Evolutionary conservation across 1,139 yeast species (phyloP), one percentile per base, ranked within the genome.

Genomic region (Kodamaea fungicola): DNA sequence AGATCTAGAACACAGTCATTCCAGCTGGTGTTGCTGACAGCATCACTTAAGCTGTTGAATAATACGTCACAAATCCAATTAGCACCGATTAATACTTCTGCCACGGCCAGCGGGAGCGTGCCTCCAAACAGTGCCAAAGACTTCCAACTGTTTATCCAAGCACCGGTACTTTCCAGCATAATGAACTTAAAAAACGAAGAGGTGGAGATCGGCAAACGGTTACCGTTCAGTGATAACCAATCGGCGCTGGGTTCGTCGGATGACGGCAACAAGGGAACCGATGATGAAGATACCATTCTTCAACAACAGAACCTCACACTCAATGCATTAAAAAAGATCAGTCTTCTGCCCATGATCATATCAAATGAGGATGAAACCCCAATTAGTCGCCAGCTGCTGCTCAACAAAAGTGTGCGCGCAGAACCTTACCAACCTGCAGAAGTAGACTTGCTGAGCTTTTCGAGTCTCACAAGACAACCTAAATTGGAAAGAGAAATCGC

Each of bases 21-120:
- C 33, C 85, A 78, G 51, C 74, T 80, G 34, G 83, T 78, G n/a
- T 61, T 80, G 39, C 76, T 83, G 26, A 72, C 80, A 21, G 80
- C 80, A 3, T 78, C 84, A 1, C 56, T 78, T 28, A 71, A 74
- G 50, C 73, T 79, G 22, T 52, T 70, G 39, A 64, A 62, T 36
- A 71, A 64, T 16, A 39, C 29, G 13, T 27, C 29, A 29, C 35
- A 26, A 23, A 23, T 29, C n/a, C 30, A 25, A 8, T 63, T 61
- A 40, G 56, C 46, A 34, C 39, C 16, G 9, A 12, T 27, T 9
- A 42, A 36, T 29, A 42, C 34, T 30, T 16, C 35, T 8, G 16
- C 16, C 22, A 40, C 33, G 24, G 35, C 37, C 13, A 12, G 26
- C 8, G 22, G 28, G 12, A 30, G 32, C 26, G 28, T 22, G 8